phyloP scores from a whole-genome alignment of 768 basidiomycete genomes.

The Nidula microcarpa region DNA sequence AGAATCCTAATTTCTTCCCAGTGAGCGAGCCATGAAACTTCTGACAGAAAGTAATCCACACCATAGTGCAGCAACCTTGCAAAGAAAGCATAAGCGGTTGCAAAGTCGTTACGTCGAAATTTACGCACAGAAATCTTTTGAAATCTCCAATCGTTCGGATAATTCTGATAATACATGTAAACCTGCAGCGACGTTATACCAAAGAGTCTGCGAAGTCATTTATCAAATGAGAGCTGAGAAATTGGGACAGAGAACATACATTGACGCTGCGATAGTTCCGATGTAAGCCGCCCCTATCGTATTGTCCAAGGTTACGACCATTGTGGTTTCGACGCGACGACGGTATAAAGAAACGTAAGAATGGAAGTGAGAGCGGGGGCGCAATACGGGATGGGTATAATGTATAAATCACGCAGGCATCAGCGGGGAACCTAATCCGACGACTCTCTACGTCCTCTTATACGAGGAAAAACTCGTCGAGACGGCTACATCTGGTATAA shows the following conservation, averaged over 20 bases:
- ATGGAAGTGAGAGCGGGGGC: background rate
- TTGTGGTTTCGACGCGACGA: background rate
- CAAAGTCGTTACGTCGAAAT: too few species aligned
- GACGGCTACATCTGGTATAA: too few species aligned
- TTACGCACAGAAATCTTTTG: slow-evolving; percentile 15
- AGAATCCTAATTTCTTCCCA: slow-evolving; percentile 12
- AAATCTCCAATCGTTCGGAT: slow-evolving; percentile 14
- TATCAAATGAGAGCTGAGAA: background rate
- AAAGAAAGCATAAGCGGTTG: too few species aligned
- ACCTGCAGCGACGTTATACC: slow-evolving; percentile 18
- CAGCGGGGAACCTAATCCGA: too few species aligned
- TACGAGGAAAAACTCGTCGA: too few species aligned
- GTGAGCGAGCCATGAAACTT: too few species aligned
- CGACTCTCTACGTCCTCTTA: too few species aligned
- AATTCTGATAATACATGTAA: slow-evolving; percentile 17
- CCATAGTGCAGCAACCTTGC: too few species aligned
- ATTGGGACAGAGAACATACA: background rate
- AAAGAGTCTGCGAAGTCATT: slow-evolving; percentile 8
- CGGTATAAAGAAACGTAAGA: background rate
- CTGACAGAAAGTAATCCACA: too few species aligned
- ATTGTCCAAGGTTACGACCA: background rate
- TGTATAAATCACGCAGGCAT: too few species aligned
- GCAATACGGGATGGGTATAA: too few species aligned
- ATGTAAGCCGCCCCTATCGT: background rate
- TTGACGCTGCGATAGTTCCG: background rate